Evolutionary conservation across 164 flowering plant genomes (phyloP).

Genomic region (Protea cynaroides): DNA sequence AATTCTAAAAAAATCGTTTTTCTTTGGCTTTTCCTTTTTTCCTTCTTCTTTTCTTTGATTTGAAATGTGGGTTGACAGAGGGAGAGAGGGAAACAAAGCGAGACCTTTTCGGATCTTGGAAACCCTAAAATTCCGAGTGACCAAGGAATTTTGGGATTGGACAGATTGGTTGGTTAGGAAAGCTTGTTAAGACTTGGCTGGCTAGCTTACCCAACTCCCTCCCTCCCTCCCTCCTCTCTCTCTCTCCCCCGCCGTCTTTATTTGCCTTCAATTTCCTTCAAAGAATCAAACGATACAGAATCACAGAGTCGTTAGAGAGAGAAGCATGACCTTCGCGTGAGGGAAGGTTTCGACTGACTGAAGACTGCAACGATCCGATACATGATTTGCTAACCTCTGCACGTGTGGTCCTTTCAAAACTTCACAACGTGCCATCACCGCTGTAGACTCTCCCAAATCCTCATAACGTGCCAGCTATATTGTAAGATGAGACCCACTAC

Average conservation of each 20-base stretch:
- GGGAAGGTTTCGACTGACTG: background rate
- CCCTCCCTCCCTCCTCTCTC: background rate
- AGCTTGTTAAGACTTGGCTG: too few species aligned
- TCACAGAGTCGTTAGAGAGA: background rate
- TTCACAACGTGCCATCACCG: too few species aligned
- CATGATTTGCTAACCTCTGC: too few species aligned
- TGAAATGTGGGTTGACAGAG: background rate
- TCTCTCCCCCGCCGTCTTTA: background rate
- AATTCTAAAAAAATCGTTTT: background rate
- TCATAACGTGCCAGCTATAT: too few species aligned
- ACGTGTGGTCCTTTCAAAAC: too few species aligned
- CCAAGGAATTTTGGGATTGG: conserved; percentile 9
- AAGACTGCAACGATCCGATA: background rate
- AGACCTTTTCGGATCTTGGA: conserved; percentile 16
- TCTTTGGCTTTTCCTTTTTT: background rate
- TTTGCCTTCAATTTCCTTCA: background rate
- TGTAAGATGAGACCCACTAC: too few species aligned
- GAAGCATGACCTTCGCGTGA: background rate
- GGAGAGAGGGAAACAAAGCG: background rate
- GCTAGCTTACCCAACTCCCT: background rate
- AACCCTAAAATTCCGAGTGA: conserved; percentile 12
- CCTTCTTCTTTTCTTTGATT: background rate
- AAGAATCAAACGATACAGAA: background rate
- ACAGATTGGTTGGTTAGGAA: background rate
- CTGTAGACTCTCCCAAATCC: too few species aligned